A percentile compares a stretch with the other conserved stretches of the same genome.
Conservation (phyloP, 2,329 filamentous ascomycete genomes). For the Herpomyces periplanetae region DNA sequence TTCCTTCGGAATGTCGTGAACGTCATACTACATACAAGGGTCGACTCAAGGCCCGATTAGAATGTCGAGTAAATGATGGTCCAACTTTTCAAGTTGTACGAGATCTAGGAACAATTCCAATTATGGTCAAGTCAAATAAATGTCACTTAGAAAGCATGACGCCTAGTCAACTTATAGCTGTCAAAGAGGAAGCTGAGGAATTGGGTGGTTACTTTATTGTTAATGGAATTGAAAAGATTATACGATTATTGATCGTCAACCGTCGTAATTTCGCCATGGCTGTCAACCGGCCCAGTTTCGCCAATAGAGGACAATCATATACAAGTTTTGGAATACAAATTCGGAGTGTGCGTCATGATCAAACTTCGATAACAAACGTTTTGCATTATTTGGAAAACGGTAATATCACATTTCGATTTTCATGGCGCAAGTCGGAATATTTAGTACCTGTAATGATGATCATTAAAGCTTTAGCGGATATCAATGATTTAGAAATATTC, state of each 20-base stretch:
- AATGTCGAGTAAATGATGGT: conserved; percentile 53
- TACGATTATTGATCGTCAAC: conserved; percentile 61
- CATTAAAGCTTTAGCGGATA: conserved; percentile 69
- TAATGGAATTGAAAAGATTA: conserved; percentile 86
- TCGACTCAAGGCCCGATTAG: conserved; percentile 38
- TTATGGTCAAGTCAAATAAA: conserved; percentile 77
- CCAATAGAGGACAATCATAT: conserved; percentile 48
- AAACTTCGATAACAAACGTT: conserved; percentile 88
- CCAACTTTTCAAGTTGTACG: conserved; percentile 43
- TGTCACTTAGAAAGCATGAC: conserved; percentile 64
- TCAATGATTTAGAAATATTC: conserved; percentile 81
- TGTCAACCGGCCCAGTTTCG: conserved; percentile 61
- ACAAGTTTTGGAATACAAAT: conserved; percentile 66
- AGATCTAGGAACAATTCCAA: conserved; percentile 53
- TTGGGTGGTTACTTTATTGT: conserved; percentile 87
- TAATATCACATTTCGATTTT: conserved; percentile 86
- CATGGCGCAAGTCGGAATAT: conserved; percentile 87
- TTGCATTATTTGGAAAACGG: conserved; percentile 82
- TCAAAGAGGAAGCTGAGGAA: conserved; percentile 84
- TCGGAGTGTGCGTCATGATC: conserved; percentile 69
- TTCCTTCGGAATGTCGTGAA: conserved; percentile 73
- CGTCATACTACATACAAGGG: conserved; percentile 68
- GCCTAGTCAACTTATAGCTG: conserved; percentile 38
- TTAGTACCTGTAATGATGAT: conserved; percentile 91
- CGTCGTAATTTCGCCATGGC: conserved; percentile 81